Conservation (phyloP, 257 asterid genomes). For the Lantana camara region DNA sequence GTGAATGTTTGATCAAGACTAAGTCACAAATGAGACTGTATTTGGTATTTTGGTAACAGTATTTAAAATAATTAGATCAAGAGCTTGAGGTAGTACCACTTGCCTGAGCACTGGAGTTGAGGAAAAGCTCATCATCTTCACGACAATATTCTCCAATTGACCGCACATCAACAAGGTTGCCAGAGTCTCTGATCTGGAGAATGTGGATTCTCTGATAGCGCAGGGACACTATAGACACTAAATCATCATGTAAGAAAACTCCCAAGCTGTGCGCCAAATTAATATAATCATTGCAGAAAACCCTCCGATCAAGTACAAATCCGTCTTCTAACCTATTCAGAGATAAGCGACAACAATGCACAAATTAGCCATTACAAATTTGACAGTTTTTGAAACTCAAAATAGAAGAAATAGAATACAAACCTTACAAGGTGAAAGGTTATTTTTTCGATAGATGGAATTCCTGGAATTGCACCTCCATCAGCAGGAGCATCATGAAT, state of each 20-base stretch:
- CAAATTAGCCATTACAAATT: conserved; percentile 1
- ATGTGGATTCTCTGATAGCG: conserved; percentile 95
- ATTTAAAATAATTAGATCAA: conserved; percentile 20
- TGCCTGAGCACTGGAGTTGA: conserved; percentile 86
- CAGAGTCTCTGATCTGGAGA: conserved; percentile 94
- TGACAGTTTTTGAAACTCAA: conserved; percentile 13
- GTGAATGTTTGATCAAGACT: background rate
- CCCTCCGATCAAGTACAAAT: conserved; percentile 80
- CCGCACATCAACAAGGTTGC: conserved; percentile 81
- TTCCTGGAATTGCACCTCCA: conserved; percentile 90
- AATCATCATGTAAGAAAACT: conserved; percentile 91
- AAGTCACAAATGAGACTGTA: conserved; percentile 2
- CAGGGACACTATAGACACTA: conserved; percentile 88
- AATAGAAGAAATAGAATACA: conserved; percentile 30
- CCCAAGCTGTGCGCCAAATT: conserved; percentile 89
- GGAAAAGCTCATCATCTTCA: conserved; percentile 97
- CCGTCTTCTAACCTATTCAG: conserved; percentile 87
- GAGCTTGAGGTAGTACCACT: conserved; percentile 44
- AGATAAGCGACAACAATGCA: conserved; percentile 24
- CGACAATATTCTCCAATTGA: conserved; percentile 87
- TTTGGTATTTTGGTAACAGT: background rate
- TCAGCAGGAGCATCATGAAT: conserved; percentile 84
- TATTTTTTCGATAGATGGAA: conserved; percentile 86
- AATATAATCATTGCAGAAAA: conserved; percentile 82
- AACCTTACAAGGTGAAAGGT: conserved; percentile 96